Conservation (phyloP, 768 basidiomycete genomes). For the Austroboletus festivus region DNA sequence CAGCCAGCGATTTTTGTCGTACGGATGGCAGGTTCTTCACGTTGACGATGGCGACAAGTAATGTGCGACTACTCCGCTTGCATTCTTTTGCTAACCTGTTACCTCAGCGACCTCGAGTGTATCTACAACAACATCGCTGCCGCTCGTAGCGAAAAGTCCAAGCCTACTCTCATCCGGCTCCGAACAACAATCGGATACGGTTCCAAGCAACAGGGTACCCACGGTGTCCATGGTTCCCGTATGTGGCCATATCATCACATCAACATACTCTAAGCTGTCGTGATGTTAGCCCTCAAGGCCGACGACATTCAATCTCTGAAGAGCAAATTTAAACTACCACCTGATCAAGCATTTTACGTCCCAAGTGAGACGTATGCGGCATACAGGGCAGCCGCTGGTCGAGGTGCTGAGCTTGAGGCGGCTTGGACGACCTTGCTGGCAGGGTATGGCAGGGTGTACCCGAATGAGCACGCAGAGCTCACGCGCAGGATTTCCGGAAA, state of each 20-base stretch:
- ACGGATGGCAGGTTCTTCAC: conserved; percentile 91
- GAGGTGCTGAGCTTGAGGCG: conserved; percentile 70
- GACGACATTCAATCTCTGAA: conserved; percentile 87
- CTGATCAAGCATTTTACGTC: conserved; percentile 74
- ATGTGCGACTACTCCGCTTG: conserved; percentile 14
- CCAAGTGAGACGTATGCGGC: conserved; percentile 67
- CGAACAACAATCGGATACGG: conserved; percentile 93
- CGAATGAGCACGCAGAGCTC: conserved; percentile 82
- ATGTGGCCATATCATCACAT: conserved; percentile 34
- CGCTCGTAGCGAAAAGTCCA: conserved; percentile 70
- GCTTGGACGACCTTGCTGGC: conserved; percentile 71
- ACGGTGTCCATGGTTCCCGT: conserved; percentile 94
- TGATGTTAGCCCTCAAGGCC: conserved; percentile 82
- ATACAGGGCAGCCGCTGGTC: conserved; percentile 64
- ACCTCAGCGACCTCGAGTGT: conserved; percentile 63
- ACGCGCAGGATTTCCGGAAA: conserved; percentile 78
- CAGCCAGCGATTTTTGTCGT: conserved; percentile 79
- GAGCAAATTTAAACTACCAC: conserved; percentile 77
- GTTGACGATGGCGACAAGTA: conserved; percentile 79
- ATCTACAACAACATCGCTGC: conserved; percentile 79
- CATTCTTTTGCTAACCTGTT: conserved; percentile 9
- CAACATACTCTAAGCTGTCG: conserved; percentile 5
- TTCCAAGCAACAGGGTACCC: conserved; percentile 89
- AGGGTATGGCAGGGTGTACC: conserved; percentile 74
- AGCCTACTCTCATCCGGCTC: conserved; percentile 85